Conservation (phyloP, 805 yeast species). For the Candida patagonica region DNA sequence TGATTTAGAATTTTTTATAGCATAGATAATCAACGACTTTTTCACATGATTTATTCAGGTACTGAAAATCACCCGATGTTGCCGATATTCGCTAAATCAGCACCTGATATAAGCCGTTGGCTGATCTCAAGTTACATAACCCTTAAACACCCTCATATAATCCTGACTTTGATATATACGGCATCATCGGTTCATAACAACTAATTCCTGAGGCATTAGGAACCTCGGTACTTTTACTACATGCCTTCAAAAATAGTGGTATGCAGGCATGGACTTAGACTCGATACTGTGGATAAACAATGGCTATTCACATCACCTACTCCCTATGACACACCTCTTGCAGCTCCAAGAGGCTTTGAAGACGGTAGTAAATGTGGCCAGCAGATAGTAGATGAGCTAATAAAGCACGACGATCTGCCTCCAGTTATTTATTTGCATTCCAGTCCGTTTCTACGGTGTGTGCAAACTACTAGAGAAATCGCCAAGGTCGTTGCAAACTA, state of each 20-base stretch:
- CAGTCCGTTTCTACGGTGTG: slow-evolving; percentile 32
- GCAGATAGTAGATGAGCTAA: slow-evolving; percentile 7
- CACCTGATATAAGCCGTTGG: neutral
- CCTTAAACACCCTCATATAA: neutral
- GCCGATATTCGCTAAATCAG: neutral
- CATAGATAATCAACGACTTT: neutral
- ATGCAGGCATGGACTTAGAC: slow-evolving; percentile 29
- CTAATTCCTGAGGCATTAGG: too few relatives aligned
- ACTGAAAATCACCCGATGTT: neutral
- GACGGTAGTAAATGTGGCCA: slow-evolving; percentile 24
- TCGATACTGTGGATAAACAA: slow-evolving; percentile 24
- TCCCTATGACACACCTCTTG: slow-evolving; percentile 32
- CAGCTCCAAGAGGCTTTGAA: slow-evolving; percentile 19
- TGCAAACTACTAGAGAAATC: slow-evolving; percentile 26
- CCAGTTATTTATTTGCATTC: slow-evolving; percentile 20
- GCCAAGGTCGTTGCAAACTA: slow-evolving; percentile 15
- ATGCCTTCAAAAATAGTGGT: slow-evolving; percentile 19
- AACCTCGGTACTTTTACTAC: too few relatives aligned
- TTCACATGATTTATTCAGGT: neutral
- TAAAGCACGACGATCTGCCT: slow-evolving; percentile 9
- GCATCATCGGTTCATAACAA: neutral
- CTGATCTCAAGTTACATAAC: neutral
- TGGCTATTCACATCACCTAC: slow-evolving; percentile 27
- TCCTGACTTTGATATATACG: neutral
- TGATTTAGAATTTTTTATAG: neutral